phyloP scores from a whole-genome alignment of 2,329 filamentous ascomycete genomes.

The Nemania abortiva region DNA sequence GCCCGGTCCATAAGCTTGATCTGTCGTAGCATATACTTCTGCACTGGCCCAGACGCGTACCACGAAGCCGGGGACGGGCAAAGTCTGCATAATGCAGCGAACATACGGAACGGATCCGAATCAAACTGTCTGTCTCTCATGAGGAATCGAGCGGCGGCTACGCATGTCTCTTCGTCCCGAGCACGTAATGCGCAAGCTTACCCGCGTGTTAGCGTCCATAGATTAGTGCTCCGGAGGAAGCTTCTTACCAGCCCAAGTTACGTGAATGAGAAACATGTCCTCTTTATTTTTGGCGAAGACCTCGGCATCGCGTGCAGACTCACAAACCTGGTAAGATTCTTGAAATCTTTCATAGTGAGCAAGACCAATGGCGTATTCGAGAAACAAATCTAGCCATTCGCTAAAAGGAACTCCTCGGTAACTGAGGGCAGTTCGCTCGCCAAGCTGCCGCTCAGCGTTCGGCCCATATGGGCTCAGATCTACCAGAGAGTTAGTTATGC shows the following conservation, averaged over 20 bases:
- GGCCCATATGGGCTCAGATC: conserved; percentile 53
- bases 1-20: conserved; percentile 88
- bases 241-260: conserved; percentile 77
- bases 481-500: conserved; percentile 41
- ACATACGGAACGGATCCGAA: conserved; percentile 86
- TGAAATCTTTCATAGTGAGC: conserved; percentile 74
- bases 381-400: conserved; percentile 89
- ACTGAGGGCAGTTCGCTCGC: conserved; percentile 51
- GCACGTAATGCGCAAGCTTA: conserved; percentile 83
- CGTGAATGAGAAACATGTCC: conserved; percentile 77
- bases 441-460: conserved; percentile 49
- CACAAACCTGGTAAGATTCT: conserved; percentile 83
- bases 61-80: conserved; percentile 78
- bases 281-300: conserved; percentile 81
- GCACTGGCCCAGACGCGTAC: conserved; percentile 83
- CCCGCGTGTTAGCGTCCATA: conserved; percentile 38
- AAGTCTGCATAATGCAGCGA: conserved; percentile 80
- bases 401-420: conserved; percentile 82
- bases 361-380: conserved; percentile 84
- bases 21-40: conserved; percentile 92
- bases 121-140: conserved; percentile 85
- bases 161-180: conserved; percentile 81
- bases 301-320: conserved; percentile 81
- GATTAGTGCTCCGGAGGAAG: neutral
- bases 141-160: conserved; percentile 81